Percentiles rank a stretch among this genome's conserved stretches.
Conservation (phyloP, 2,329 filamentous ascomycete genomes). For the Sporothrix luriei region DNA sequence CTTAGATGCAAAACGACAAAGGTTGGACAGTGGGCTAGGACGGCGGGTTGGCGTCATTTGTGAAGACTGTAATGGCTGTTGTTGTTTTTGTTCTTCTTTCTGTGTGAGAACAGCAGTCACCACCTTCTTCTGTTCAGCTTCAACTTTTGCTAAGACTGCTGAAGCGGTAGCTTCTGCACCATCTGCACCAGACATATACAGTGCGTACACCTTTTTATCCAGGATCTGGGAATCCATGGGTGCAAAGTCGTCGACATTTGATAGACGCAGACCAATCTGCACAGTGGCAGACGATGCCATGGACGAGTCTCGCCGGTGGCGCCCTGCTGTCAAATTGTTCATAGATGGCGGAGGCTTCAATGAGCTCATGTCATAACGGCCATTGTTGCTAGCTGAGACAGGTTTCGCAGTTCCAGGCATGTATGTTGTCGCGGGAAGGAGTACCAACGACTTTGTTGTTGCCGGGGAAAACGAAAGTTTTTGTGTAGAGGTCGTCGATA, state of each 20-base stretch:
- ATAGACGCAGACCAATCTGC: conserved; percentile 70
- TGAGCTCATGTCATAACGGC: conserved; percentile 38
- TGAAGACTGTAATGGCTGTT: conserved; percentile 10
- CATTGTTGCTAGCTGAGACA: not conserved
- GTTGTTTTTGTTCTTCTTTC: conserved; percentile 12
- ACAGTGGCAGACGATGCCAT: conserved; percentile 68
- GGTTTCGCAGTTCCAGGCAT: conserved; percentile 37
- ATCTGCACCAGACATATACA: conserved; percentile 37
- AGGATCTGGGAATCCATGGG: conserved; percentile 43
- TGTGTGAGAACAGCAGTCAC: not conserved
- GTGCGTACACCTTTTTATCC: conserved; percentile 45
- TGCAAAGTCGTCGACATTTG: conserved; percentile 57
- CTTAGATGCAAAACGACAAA: not conserved
- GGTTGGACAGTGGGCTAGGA: conserved; percentile 33
- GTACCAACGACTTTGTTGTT: conserved; percentile 41
- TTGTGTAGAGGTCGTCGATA: conserved; percentile 37
- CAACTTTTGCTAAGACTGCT: not conserved
- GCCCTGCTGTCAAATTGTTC: conserved; percentile 45
- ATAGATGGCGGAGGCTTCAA: conserved; percentile 52
- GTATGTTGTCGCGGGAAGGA: conserved; percentile 56
- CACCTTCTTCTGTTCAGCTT: conserved; percentile 12
- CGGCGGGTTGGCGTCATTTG: conserved; percentile 11
- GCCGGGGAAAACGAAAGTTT: conserved; percentile 47
- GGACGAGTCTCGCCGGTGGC: conserved; percentile 63
- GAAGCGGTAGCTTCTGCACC: conserved; percentile 3